phyloP scores from a whole-genome alignment of 75 land plant genomes.

The Picea sitchensis region DNA sequence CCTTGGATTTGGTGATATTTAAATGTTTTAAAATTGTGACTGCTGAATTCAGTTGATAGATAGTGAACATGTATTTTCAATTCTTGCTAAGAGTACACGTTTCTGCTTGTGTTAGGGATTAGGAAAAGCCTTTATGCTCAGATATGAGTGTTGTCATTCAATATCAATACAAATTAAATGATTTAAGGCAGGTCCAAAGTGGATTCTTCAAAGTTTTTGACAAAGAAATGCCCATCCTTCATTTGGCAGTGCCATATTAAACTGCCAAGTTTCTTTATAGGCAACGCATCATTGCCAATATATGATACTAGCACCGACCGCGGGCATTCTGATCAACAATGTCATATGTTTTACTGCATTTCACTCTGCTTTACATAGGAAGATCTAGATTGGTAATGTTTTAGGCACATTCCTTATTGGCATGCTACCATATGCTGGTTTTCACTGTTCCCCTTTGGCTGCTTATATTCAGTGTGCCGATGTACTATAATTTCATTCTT shows the following conservation, averaged over 20 bases:
- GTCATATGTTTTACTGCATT: slow-evolving; percentile 3
- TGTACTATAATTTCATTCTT: not conserved
- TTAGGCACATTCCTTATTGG: not conserved
- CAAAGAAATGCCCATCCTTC: not conserved
- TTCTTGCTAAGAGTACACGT: not conserved
- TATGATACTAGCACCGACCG: not conserved
- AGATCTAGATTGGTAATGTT: not conserved
- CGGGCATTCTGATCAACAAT: not conserved
- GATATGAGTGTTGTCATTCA: not conserved
- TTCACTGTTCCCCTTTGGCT: not conserved
- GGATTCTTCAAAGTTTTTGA: not conserved
- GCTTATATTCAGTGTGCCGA: not conserved
- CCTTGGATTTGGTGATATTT: not conserved
- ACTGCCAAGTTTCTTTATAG: too few species aligned
- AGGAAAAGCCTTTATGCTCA: not conserved
- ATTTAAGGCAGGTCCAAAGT: not conserved
- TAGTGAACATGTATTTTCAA: not conserved
- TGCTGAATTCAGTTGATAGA: not conserved
- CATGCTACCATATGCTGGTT: not conserved
- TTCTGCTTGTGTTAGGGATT: slow-evolving; percentile 5
- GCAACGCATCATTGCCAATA: not conserved
- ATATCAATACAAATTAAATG: not conserved
- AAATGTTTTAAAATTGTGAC: not conserved
- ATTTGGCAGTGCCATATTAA: too few species aligned
- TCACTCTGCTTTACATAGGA: not conserved